phyloP scores from a whole-genome alignment of 208 protist genomes.

The Strigomonas culicis region DNA sequence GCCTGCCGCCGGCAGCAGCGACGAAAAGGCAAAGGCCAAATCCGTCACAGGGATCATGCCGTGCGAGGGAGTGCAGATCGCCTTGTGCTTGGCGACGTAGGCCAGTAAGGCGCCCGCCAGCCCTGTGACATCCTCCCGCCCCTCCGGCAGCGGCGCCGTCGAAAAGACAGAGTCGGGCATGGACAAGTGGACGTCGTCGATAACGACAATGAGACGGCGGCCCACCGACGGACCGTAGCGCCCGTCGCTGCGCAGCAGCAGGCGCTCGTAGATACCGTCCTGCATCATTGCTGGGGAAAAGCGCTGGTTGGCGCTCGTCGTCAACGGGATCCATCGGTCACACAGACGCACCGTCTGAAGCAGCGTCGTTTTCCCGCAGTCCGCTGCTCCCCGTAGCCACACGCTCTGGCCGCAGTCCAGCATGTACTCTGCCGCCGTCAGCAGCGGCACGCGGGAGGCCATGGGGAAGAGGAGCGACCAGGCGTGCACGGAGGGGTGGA shows the following conservation, averaged over 20 bases:
- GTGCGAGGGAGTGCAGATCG: conserved; percentile 52
- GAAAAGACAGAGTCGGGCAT: conserved; percentile 12
- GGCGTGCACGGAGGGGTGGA: conserved; percentile 30
- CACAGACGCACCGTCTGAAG: conserved; percentile 49
- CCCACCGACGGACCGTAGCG: conserved; percentile 56
- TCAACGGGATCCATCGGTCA: conserved; percentile 52
- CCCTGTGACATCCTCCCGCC: background rate
- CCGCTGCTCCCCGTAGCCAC: conserved; percentile 40
- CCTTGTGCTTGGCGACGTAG: conserved; percentile 58
- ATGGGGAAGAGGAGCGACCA: conserved; percentile 59
- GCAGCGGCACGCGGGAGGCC: conserved; percentile 42
- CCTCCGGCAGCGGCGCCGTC: conserved; percentile 15
- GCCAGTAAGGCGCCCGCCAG: conserved; percentile 47
- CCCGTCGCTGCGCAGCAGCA: conserved; percentile 43
- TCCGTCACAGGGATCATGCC: conserved; percentile 54
- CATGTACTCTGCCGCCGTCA: conserved; percentile 68
- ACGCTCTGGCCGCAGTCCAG: conserved; percentile 75
- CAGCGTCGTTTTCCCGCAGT: conserved; percentile 70
- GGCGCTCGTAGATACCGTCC: conserved; percentile 43
- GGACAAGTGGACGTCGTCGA: conserved; percentile 81
- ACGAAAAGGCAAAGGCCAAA: conserved; percentile 50
- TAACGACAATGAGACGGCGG: conserved; percentile 69
- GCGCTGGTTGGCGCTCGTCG: conserved; percentile 42
- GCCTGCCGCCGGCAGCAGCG: conserved; percentile 15
- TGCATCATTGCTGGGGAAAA: conserved; percentile 46